Evolutionary conservation across 768 basidiomycete species (phyloP).

Genomic region (Lactifluus pinguis): DNA sequence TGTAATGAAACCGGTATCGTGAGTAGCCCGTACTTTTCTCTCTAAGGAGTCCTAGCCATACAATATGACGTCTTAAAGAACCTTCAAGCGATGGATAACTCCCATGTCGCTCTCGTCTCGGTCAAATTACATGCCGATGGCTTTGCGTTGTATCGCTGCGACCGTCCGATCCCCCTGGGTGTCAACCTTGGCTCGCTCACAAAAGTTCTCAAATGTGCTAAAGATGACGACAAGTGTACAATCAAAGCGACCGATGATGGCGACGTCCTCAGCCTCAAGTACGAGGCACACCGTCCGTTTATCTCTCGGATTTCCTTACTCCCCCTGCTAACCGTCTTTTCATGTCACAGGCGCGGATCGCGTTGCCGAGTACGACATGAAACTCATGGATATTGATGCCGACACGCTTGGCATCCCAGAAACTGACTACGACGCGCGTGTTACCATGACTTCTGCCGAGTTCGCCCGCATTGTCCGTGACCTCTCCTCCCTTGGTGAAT

Average conservation of each 20-base stretch:
- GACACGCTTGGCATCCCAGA: conserved; percentile 94
- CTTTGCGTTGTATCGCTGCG: conserved; percentile 87
- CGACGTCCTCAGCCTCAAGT: conserved; percentile 79
- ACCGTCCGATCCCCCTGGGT: conserved; percentile 87
- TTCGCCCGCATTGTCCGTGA: conserved; percentile 92
- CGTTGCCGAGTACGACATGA: conserved; percentile 97
- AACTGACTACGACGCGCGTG: conserved; percentile 91
- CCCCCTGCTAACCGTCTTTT: not conserved
- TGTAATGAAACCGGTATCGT: conserved; percentile 94
- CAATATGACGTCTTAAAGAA: conserved; percentile 32
- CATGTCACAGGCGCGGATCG: conserved; percentile 66
- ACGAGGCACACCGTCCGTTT: conserved; percentile 78
- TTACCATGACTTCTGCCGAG: conserved; percentile 78
- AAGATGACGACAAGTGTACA: conserved; percentile 88
- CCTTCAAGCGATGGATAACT: conserved; percentile 99
- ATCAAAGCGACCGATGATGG: conserved; percentile 88
- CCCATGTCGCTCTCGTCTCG: conserved; percentile 93
- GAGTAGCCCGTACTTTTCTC: conserved; percentile 22
- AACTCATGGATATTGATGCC: conserved; percentile 98
- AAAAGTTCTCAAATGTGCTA: conserved; percentile 95
- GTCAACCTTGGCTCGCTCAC: conserved; percentile 81
- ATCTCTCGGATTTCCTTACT: not conserved
- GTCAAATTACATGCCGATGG: conserved; percentile 72
- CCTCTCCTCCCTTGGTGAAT: conserved; percentile 83
- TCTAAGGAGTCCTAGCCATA: not conserved